Conservation (phyloP, 2,329 filamentous ascomycete species). For the Fusarium brachygibbosum region DNA sequence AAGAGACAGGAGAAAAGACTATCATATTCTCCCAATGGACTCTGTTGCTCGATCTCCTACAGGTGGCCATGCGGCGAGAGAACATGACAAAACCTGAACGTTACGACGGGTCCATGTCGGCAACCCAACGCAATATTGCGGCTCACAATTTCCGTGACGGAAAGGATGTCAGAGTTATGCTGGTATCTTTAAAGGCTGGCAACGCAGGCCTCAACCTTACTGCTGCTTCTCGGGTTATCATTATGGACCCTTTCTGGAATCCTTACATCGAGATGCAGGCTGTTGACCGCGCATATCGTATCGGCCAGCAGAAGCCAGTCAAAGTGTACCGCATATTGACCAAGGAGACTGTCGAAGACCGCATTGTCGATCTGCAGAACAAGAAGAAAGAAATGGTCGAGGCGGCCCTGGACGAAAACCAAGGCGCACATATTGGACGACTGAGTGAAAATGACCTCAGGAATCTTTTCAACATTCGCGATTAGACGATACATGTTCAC, state of each 20-base stretch:
- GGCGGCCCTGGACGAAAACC: slow-evolving; percentile 82
- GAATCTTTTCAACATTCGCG: slow-evolving; percentile 69
- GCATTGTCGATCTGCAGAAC: slow-evolving; percentile 83
- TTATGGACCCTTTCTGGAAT: slow-evolving; percentile 96
- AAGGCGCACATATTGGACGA: slow-evolving; percentile 74
- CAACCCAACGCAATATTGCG: slow-evolving; percentile 75
- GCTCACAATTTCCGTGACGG: slow-evolving; percentile 76
- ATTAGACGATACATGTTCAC: background rate
- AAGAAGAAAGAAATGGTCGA: slow-evolving; percentile 83
- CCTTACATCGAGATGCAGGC: slow-evolving; percentile 94
- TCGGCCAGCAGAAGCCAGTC: slow-evolving; percentile 82
- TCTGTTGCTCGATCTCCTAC: slow-evolving; percentile 77
- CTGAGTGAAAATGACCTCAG: slow-evolving; percentile 76
- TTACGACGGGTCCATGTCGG: slow-evolving; percentile 85
- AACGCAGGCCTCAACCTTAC: slow-evolving; percentile 89
- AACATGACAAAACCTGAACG: slow-evolving; percentile 73
- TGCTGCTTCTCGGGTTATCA: slow-evolving; percentile 85
- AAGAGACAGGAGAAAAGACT: slow-evolving; percentile 74
- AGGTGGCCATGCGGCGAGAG: slow-evolving; percentile 77
- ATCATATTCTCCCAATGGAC: slow-evolving; percentile 87
- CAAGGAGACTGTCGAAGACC: slow-evolving; percentile 84
- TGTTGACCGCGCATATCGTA: slow-evolving; percentile 88
- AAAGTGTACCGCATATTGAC: slow-evolving; percentile 85
- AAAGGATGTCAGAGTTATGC: slow-evolving; percentile 77
- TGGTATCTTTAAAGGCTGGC: slow-evolving; percentile 85